A percentile compares a stretch with the other conserved stretches of the same genome.
These are phyloP conservation scores for Adansonia grandidieri DNA, from an alignment of 441 rosid species.

Conservation along the genomic window DNA sequence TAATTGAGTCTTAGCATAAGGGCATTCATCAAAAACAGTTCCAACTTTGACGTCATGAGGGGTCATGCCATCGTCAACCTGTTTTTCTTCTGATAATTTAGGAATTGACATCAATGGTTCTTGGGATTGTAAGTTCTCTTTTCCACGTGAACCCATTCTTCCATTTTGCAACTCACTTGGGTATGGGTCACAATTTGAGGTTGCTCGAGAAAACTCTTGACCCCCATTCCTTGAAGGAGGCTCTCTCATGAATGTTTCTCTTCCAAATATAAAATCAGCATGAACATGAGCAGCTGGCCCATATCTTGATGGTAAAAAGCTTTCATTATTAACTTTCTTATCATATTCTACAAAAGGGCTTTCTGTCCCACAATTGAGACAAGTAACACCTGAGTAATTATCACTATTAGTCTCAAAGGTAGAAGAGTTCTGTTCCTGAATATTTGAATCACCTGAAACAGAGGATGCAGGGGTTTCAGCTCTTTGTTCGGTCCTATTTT, in stretches of 20 bases:
- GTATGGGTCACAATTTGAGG: constrained; percentile 26
- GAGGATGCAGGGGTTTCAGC: constrained; percentile 30
- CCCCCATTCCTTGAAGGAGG: constrained; percentile 21
- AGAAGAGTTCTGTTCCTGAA: constrained; percentile 29
- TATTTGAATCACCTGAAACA: constrained; percentile 29
- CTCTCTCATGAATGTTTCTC: constrained; percentile 15
- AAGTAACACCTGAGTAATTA: constrained; percentile 26
- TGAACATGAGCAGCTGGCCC: constrained; percentile 8
- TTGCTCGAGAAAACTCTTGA: constrained; percentile 25
- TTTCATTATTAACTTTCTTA: constrained; percentile 22
- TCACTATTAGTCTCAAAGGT: constrained; percentile 31
- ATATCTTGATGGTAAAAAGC: constrained; percentile 19
- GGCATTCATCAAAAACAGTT: constrained; percentile 10
- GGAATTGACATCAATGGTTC: neutral
- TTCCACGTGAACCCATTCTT: constrained; percentile 28
- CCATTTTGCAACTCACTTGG: constrained; percentile 28
- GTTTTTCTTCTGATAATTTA: neutral
- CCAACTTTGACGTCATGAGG: neutral
- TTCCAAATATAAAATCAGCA: constrained; percentile 19
- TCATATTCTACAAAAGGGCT: constrained; percentile 25
- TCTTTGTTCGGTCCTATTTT: constrained; percentile 31
- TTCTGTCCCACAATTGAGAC: constrained; percentile 27
- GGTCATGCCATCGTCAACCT: neutral
- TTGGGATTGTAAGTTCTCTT: constrained; percentile 25
- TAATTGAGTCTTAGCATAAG: constrained; percentile 21